Conservation (phyloP, 2,329 filamentous ascomycete genomes). For the Hypoxylon sp. region DNA sequence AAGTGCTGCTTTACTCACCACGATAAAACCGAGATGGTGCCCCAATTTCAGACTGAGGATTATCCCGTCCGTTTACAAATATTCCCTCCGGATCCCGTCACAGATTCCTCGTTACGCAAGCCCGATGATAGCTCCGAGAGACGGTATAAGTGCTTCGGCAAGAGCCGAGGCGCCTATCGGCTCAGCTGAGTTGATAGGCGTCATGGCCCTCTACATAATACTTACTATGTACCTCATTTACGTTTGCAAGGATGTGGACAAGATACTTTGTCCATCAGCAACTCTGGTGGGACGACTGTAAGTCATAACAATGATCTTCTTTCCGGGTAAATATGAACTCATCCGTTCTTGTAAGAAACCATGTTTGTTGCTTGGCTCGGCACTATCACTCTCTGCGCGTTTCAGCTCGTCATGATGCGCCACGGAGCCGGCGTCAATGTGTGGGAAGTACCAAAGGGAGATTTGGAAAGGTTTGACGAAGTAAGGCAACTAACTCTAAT, state of each 20-base stretch:
- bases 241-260: slow-evolving; percentile 31
- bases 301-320: slow-evolving; percentile 10
- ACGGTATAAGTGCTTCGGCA: slow-evolving; percentile 25
- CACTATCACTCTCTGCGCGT: slow-evolving; percentile 25
- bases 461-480: slow-evolving; percentile 25
- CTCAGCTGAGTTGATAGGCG: slow-evolving; percentile 21
- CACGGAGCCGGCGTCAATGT: slow-evolving; percentile 35
- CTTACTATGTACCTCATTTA: slow-evolving; percentile 38
- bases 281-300: slow-evolving; percentile 42
- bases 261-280: slow-evolving; percentile 36
- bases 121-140: not conserved
- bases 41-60: not conserved
- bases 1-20: not conserved
- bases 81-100: not conserved
- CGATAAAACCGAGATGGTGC: not conserved
- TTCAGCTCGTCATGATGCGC: slow-evolving; percentile 28
- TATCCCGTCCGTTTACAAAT: not conserved
- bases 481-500: not conserved
- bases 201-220: slow-evolving; percentile 43
- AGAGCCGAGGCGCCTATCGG: slow-evolving; percentile 26
- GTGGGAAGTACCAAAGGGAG: slow-evolving; percentile 30
- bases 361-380: slow-evolving; percentile 36
- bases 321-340: not conserved
- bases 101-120: not conserved
- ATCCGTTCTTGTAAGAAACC: slow-evolving; percentile 20